Evolutionary conservation across 116 monocot genomes (phyloP).

Genomic region (Thalassia testudinum): DNA sequence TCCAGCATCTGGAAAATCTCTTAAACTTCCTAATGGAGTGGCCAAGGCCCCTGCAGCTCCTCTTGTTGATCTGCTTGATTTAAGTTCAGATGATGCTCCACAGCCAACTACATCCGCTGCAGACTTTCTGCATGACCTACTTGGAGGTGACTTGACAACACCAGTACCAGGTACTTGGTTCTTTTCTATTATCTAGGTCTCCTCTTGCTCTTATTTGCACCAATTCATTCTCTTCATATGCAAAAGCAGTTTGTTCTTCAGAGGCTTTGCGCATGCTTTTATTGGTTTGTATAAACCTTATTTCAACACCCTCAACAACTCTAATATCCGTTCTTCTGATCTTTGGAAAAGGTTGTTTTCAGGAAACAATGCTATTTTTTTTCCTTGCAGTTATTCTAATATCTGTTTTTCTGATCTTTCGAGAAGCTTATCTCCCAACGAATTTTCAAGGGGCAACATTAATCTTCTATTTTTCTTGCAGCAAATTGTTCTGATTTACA

Average conservation of each 20-base stretch:
- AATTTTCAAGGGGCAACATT: no score
- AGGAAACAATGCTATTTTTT: no score
- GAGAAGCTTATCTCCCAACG: no score
- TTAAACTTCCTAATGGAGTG: conserved; percentile 83
- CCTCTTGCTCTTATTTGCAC: no score
- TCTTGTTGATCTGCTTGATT: conserved; percentile 76
- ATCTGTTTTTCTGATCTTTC: no score
- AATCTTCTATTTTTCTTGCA: conserved; percentile 1
- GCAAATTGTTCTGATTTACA: no score
- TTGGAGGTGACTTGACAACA: conserved; percentile 56
- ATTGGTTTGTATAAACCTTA: no score
- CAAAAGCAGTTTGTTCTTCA: background rate
- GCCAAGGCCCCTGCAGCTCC: conserved; percentile 45
- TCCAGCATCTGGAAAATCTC: conserved; percentile 23
- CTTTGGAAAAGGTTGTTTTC: no score
- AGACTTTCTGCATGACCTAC: conserved; percentile 77
- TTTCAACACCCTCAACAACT: no score
- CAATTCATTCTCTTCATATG: background rate
- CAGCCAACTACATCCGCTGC: conserved; percentile 32
- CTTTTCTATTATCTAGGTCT: no score
- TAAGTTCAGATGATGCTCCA: conserved; percentile 73
- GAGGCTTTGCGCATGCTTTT: background rate
- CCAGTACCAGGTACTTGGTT: conserved; percentile 44
- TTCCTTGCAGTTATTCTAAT: no score
- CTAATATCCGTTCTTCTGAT: no score